Base-by-base conservation (phyloP, 257 asterid genomes). In the Nyctanthes arbortristis region DNA sequence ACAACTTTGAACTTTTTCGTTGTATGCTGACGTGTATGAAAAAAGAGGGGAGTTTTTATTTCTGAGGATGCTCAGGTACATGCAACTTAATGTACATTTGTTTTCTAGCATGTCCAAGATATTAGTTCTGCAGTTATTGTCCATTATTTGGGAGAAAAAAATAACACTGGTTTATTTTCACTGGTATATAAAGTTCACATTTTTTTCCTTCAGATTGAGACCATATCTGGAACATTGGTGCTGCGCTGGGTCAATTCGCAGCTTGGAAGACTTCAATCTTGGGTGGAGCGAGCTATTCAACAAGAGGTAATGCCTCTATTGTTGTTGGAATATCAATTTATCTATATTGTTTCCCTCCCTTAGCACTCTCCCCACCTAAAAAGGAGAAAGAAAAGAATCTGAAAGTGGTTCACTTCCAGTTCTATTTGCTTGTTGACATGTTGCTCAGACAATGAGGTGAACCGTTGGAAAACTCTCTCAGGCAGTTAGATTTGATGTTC, bases 171-270 rank as follows among this genome's bases (percentile, higher is more conserved):
- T n/a, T n/a, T n/a, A 31, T 43, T 31, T 63, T 63, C 56, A 57
- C 39, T 63, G n/a, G 33, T 58, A 61, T 20, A 22, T 35, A n/a
- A n/a, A n/a, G n/a, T n/a, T n/a, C n/a, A n/a, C n/a, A n/a, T n/a
- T n/a, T n/a, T 66, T 73, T 77, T 54, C 32, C 5, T 45, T 71
- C 81, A 93, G 99, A 89, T 93, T 74, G 96, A 89, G 71, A 84
- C 84, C 60, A 74, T 77, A 74, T 93, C 99, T 74, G 97, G 99
- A 66, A 93, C 99, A 20, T 82, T 93, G 92, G 99, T 93, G 73
- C 83, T 89, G 76, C 91, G 99, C 61, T 93, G 99, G 99, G 90
- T 93, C 73, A 93, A 93, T 79, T 79, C 99, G 14, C 99, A 93
- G 75, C 96, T 93, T 73, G 90, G 90, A 59, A 87, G 97, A 83